These are phyloP conservation scores for Talaromyces sp. DNA, from an alignment of 2,329 filamentous ascomycete genomes.

Conservation along the genomic window DNA sequence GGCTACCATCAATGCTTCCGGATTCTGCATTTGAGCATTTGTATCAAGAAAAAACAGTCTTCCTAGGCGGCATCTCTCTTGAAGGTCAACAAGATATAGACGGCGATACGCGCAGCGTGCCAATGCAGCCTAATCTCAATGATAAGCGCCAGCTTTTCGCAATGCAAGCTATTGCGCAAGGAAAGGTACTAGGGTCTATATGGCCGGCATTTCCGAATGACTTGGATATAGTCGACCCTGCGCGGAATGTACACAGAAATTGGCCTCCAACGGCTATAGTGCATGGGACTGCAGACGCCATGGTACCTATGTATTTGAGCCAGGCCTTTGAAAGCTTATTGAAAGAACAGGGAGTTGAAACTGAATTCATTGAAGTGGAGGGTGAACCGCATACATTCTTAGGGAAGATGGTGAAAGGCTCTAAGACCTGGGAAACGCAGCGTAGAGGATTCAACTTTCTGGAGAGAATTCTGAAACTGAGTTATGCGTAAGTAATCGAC, in stretches of 20 bases:
- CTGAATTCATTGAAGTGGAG: slow-evolving; percentile 1
- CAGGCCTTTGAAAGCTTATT: background rate
- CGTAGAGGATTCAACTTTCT: slow-evolving; percentile 5
- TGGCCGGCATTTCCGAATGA: background rate
- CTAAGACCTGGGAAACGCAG: slow-evolving; percentile 3
- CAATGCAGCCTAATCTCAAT: background rate
- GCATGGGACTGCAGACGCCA: background rate
- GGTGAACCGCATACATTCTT: slow-evolving; percentile 8
- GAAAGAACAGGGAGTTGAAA: background rate
- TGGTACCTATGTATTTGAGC: background rate
- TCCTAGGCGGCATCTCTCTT: background rate
- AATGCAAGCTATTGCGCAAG: slow-evolving; percentile 5
- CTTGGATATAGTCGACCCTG: background rate
- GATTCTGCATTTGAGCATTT: background rate
- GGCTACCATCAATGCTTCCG: background rate
- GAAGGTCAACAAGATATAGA: background rate
- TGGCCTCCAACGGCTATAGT: background rate
- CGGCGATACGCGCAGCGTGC: background rate
- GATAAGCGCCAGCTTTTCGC: slow-evolving; percentile 3
- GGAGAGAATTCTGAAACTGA: background rate
- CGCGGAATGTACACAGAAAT: background rate
- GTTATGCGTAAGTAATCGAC: background rate
- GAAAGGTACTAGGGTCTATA: background rate
- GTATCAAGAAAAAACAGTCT: background rate
- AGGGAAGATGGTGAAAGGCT: slow-evolving; percentile 4